Conservation (phyloP, 1,284 basidiomycete species). For the Stereum hirsutum region DNA sequence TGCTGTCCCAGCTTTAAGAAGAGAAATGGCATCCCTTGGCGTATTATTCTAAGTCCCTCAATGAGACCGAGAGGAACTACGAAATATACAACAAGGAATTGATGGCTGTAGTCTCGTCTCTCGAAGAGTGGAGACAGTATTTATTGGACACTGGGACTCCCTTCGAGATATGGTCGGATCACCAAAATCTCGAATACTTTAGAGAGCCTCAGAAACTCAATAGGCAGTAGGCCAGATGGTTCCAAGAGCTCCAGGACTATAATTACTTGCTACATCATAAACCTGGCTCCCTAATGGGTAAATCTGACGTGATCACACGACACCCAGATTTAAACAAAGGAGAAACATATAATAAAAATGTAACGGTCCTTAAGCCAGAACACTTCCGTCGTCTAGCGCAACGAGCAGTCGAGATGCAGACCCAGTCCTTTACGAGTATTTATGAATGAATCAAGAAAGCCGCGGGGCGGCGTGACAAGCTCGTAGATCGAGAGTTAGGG, state of each 20-base stretch:
- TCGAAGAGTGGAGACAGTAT: constrained; percentile 13
- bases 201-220: constrained; percentile 18
- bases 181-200: constrained; percentile 23
- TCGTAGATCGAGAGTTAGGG: no score
- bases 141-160: constrained; percentile 14
- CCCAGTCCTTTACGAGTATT: background rate
- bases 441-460: constrained; percentile 3
- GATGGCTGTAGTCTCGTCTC: constrained; percentile 7
- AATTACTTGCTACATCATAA: constrained; percentile 8
- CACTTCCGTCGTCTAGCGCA: constrained; percentile 1
- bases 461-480: background rate
- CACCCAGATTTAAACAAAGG: constrained; percentile 9
- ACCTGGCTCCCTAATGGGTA: constrained; percentile 1
- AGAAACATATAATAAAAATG: constrained; percentile 6
- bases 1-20: constrained; percentile 1
- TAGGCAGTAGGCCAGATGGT: constrained; percentile 27
- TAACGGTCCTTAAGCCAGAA: constrained; percentile 8
- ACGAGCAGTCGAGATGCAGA: background rate
- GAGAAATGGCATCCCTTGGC: constrained; percentile 5
- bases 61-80: constrained; percentile 12
- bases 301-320: constrained; percentile 7
- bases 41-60: constrained; percentile 6
- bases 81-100: constrained; percentile 11
- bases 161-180: constrained; percentile 20
- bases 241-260: constrained; percentile 10